Base-by-base conservation (phyloP, 495 filamentous ascomycete species). In the Annulohypoxylon maeteangense region DNA sequence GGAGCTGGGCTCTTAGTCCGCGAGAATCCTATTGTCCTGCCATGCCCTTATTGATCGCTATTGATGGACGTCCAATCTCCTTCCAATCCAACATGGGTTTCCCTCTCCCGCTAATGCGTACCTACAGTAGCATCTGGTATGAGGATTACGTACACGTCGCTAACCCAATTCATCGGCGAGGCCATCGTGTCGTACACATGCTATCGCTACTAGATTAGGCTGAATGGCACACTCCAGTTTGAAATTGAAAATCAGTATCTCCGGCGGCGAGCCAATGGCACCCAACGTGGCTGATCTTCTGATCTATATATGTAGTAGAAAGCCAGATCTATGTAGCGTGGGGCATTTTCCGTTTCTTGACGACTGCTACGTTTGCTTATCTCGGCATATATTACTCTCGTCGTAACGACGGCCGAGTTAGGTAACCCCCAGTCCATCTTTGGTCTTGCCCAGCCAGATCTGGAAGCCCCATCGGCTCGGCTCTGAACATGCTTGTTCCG, bases 321-420 rank as follows among this genome's bases (percentile, higher is more conserved):
- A 48, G 59, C 29, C 59, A 74, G 71, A 74, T 74, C 71, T 70
- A 4, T 32, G n/a, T 4, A 29, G 51, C 71, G 67, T 74, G 71
- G 71, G 67, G 71, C 71, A 36, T 64, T 64, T 67, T 59, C 71
- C 62, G 20, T 62, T 74, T 74, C 47, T 56, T 36, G 16, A 29
- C 54, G 45, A 18, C 50, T 51, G 55, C 67, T 57, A 60, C 45
- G 45, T 38, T 40, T 36, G 25, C 54, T 40, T 74, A 67, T 71
- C 67, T 70, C 63, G 59, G 40, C 29, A 36, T 11, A 29, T 62
- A 56, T 34, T 54, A 59, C 60, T 45, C 22, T 57, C 45, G 54
- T 67, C 53, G 61, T 59, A 71, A 48, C 58, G 54, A 36, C 55
- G 47, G 29, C 71, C 71, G 45, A 66, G 36, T 67, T 71, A 40